Percentiles rank a stretch among this genome's conserved stretches.
These are phyloP conservation scores for Phytopythium cucurbitacearum DNA, from an alignment of 352 stramenopile species.

Conservation along the genomic window DNA sequence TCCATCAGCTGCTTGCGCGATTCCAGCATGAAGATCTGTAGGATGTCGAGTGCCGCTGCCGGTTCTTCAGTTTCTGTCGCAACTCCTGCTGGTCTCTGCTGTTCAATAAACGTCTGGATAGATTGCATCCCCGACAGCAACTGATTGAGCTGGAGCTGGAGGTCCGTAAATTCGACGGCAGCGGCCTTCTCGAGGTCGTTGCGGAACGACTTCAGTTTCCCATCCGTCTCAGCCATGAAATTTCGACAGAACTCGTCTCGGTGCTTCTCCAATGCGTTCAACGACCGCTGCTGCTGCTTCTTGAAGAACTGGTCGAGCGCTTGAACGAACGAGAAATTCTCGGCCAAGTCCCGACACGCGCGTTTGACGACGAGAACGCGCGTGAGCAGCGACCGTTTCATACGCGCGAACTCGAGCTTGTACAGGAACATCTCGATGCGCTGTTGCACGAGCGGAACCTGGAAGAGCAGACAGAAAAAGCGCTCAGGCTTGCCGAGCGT, in stretches of 20 bases:
- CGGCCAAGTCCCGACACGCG: slow-evolving; percentile 56
- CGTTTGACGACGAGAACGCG: slow-evolving; percentile 58
- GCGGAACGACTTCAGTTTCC: slow-evolving; percentile 53
- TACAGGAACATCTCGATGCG: slow-evolving; percentile 76
- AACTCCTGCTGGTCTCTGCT: slow-evolving; percentile 9
- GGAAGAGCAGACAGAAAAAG: slow-evolving; percentile 65
- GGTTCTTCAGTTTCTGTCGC: slow-evolving; percentile 18
- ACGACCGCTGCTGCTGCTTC: slow-evolving; percentile 22
- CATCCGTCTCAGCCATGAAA: slow-evolving; percentile 36
- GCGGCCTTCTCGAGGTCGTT: slow-evolving; percentile 49
- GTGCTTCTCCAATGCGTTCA: slow-evolving; percentile 26
- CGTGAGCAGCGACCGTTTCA: slow-evolving; percentile 29
- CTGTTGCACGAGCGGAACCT: slow-evolving; percentile 48
- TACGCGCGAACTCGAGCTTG: slow-evolving; percentile 62
- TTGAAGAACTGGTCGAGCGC: slow-evolving; percentile 57
- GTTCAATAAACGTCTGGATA: slow-evolving; percentile 47
- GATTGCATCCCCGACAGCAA: slow-evolving; percentile 37
- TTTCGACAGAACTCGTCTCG: slow-evolving; percentile 26
- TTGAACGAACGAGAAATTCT: slow-evolving; percentile 65
- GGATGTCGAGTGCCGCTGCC: slow-evolving; percentile 35
- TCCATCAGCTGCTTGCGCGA: slow-evolving; percentile 26
- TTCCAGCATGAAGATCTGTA: slow-evolving; percentile 49
- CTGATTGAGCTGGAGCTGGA: slow-evolving; percentile 62
- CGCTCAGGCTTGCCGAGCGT: slow-evolving; percentile 65
- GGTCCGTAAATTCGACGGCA: slow-evolving; percentile 48